Evolutionary conservation across 352 stramenopile genomes (phyloP), one percentile per base, ranked within the genome.

Genomic region (Pythium insidiosum): DNA sequence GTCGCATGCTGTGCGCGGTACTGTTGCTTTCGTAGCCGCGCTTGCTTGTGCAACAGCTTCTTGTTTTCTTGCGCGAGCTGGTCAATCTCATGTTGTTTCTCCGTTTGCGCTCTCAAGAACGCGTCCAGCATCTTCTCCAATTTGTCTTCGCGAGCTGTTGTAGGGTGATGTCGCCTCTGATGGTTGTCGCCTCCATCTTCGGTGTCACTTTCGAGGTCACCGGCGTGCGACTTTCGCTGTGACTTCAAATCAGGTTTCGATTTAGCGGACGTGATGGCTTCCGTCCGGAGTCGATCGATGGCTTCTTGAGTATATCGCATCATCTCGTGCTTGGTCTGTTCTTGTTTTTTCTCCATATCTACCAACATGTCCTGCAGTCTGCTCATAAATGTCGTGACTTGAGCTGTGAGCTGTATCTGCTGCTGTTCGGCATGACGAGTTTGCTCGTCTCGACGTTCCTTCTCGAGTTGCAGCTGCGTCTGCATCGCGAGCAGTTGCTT

Each of bases 331-430:
- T 81, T 82, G 13, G 55, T 65, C 12, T 58, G 39, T 30, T 85
- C 70, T 18, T 86, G 69, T 24, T 84, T 83, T 35, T 52, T 64
- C 34, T 91, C 72, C 21, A 91, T 88, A 13, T 76, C 72, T 2
- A 67, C 39, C 2, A 91, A 54, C 18, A 67, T 65, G 1, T 55
- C 31, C 36, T 89, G 73, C 11, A 92, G 31, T 22, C 72, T 83
- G 29, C 49, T 50, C 73, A 88, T 81, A 31, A 83, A 80, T 5
- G 53, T 47, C 4, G 72, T 62, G 21, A 92, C 47, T 6, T 78
- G 65, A 0, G 57, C 51, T 11, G 50, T 66, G 4, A 92, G 44
- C 16, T 84, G 57, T 2, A 51, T 56, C 30, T 89, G 79, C 42
- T 86, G 69, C 15, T 47, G 50, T 18, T 84, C 65, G 1, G 74